A percentile compares a stretch with the other conserved stretches of the same genome.
phyloP scores from a whole-genome alignment of 2,329 filamentous ascomycete species.

The Escovopsis sp. region DNA sequence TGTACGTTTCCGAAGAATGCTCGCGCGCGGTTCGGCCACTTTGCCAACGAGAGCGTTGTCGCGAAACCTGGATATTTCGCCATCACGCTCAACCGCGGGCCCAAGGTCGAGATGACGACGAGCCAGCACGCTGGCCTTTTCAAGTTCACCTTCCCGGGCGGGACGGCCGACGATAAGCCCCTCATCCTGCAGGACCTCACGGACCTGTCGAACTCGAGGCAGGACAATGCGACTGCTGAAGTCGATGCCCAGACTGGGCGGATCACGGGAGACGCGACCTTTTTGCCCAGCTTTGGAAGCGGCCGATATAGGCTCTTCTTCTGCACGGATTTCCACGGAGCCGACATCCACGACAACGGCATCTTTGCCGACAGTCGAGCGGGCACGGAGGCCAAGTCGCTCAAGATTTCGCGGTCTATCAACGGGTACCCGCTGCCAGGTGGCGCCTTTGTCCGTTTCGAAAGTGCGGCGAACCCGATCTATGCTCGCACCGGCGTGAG shows the following conservation, averaged over 20 bases:
- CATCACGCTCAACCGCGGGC: slow-evolving; percentile 40
- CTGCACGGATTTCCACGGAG: slow-evolving; percentile 52
- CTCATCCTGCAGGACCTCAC: slow-evolving; percentile 51
- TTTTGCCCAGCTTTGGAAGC: slow-evolving; percentile 49
- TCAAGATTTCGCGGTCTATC: slow-evolving; percentile 34
- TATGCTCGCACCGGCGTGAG: slow-evolving; percentile 53
- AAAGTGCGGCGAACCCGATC: slow-evolving; percentile 35
- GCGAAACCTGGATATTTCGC: slow-evolving; percentile 52
- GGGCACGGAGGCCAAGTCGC: slow-evolving; percentile 28
- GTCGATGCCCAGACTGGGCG: slow-evolving; percentile 43
- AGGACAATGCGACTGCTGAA: slow-evolving; percentile 39
- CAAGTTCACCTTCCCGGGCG: slow-evolving; percentile 44
- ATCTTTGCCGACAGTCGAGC: slow-evolving; percentile 45
- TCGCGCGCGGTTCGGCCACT: slow-evolving; percentile 26
- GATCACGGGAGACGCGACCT: slow-evolving; percentile 47
- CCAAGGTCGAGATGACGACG: slow-evolving; percentile 52
- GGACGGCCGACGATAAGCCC: slow-evolving; percentile 27
- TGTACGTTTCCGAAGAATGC: slow-evolving; percentile 43
- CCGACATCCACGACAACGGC: slow-evolving; percentile 42
- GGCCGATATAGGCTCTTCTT: slow-evolving; percentile 47
- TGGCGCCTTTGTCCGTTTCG: slow-evolving; percentile 50
- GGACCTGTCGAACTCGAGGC: slow-evolving; percentile 46
- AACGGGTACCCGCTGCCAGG: slow-evolving; percentile 41
- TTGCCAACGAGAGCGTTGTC: slow-evolving; percentile 34
- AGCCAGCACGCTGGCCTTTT: slow-evolving; percentile 53